Evolutionary conservation across 108 stramenopile genomes (phyloP), one percentile per base, ranked within the genome.

Genomic region (Nannochloropsis granulata): DNA sequence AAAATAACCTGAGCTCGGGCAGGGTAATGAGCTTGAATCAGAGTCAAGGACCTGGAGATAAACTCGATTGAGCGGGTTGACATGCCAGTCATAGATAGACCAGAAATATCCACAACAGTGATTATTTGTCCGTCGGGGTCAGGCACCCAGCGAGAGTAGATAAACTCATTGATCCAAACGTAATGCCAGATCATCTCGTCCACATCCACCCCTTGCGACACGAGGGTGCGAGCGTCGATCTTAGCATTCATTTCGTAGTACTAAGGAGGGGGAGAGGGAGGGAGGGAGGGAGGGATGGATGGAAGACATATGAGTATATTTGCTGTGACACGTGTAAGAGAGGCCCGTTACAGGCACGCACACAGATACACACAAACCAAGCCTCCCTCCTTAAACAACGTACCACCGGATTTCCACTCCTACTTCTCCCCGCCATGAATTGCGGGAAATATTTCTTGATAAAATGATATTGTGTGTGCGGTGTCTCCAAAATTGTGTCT

Each of bases 401-500:
- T 71, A 71, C 56, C 56, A 71, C 56, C 21, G 56, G 56, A 71
- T 71, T 71, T 71, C 56, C 56, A 71, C 56, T 71, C 56, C 56
- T 16, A n/a, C 56, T 71, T n/a, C 56, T 71, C 23, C 79, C 79
- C 2, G 79, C 79, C 23, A 80, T 14, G 24, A 43, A 82, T 23
- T 56, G 82, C 44, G 82, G 82, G 23, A 24, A 82, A 0, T 82
- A 78, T 23, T 85, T 85, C 80, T 85, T 45, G 12, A 85, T 26
- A 16, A 81, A 19, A 14, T 81, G 23, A 14, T 23, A 43, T 80
- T 34, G 21, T 11, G 79, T 23, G 80, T 78, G 79, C 8, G 79
- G 79, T 25, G 11, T 12, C 12, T 25, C 79, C 13, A 80, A 24
- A 14, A 80, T 24, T 12, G 23, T 25, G 24, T 80, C 79, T 80